Percentiles rank a stretch among this genome's conserved stretches.
phyloP scores from a whole-genome alignment of 805 yeast genomes.

The Ogataea pilisensis region DNA sequence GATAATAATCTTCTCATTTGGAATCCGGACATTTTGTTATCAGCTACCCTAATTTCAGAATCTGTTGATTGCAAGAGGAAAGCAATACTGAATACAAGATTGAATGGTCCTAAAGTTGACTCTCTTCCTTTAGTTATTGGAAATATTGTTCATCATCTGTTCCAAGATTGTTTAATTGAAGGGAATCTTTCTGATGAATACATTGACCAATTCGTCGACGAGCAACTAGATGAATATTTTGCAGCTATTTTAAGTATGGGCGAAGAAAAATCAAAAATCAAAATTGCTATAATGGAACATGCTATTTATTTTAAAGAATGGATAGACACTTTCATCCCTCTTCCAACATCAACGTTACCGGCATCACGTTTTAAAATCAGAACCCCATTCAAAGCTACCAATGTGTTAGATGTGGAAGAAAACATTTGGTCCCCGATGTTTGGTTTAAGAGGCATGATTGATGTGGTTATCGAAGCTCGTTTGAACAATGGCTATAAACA shows the following conservation, averaged over 20 bases:
- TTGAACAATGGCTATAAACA: constrained; percentile 42
- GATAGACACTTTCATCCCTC: constrained; percentile 41
- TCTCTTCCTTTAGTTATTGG: constrained; percentile 74
- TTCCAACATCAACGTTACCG: constrained; percentile 1
- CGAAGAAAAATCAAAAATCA: constrained; percentile 42
- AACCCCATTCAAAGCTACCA: constrained; percentile 48
- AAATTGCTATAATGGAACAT: constrained; percentile 42
- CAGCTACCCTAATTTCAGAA: constrained; percentile 80
- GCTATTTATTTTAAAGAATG: constrained; percentile 49
- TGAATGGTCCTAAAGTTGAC: constrained; percentile 60
- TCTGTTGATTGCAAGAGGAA: constrained; percentile 71
- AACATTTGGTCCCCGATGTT: constrained; percentile 86
- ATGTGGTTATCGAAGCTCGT: constrained; percentile 71
- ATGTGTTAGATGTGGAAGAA: constrained; percentile 82
- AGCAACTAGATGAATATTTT: constrained; percentile 20
- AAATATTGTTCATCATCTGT: constrained; percentile 70
- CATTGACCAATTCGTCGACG: constrained; percentile 34
- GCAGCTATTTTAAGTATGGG: constrained; percentile 52
- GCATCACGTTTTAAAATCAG: constrained; percentile 12
- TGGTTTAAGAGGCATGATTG: constrained; percentile 87
- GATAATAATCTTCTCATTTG: constrained; percentile 63
- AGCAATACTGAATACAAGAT: constrained; percentile 54
- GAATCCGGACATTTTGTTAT: constrained; percentile 77
- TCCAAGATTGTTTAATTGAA: constrained; percentile 52
- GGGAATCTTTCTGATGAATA: constrained; percentile 35